Conservation (phyloP, 2,329 filamentous ascomycete species). For the Xylariaceae sp. region DNA sequence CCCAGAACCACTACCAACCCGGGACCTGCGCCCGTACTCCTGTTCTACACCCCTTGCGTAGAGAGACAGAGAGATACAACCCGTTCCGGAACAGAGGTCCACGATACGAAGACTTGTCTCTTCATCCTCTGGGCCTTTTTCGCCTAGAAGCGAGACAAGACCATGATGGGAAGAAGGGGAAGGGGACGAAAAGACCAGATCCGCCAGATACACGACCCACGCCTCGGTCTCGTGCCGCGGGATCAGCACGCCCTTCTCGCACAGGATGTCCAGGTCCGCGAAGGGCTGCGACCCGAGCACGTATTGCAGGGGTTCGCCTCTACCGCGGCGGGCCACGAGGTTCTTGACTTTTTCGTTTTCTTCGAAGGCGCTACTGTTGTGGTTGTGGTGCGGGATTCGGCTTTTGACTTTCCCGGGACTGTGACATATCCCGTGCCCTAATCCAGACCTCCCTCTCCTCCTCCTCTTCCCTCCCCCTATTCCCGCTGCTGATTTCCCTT, state of each 20-base stretch:
- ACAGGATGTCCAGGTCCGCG: slow-evolving; percentile 73
- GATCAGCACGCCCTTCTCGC: slow-evolving; percentile 74
- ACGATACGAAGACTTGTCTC: slow-evolving; percentile 53
- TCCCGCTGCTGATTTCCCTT: no score
- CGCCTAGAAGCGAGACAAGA: no score
- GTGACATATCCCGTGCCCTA: no score
- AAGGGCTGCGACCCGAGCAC: slow-evolving; percentile 85
- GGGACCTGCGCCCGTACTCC: slow-evolving; percentile 20
- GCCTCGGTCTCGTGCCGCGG: slow-evolving; percentile 74
- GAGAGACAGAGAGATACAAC: slow-evolving; percentile 79
- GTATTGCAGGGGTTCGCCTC: slow-evolving; percentile 80
- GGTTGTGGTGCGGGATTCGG: not conserved
- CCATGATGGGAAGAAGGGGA: no score
- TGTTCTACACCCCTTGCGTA: slow-evolving; percentile 37
- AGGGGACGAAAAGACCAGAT: slow-evolving; percentile 23
- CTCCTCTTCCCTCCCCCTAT: no score
- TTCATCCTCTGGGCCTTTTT: slow-evolving; percentile 9
- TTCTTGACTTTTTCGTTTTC: slow-evolving; percentile 6
- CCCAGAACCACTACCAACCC: no score
- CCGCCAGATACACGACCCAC: slow-evolving; percentile 53
- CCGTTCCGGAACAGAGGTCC: slow-evolving; percentile 86
- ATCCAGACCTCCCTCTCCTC: no score
- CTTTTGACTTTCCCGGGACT: no score
- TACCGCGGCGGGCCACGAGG: slow-evolving; percentile 45
- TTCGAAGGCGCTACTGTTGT: not conserved